Conservation (phyloP, 192 early-diverging fungal genomes). For the Backusella liffmaniae region DNA sequence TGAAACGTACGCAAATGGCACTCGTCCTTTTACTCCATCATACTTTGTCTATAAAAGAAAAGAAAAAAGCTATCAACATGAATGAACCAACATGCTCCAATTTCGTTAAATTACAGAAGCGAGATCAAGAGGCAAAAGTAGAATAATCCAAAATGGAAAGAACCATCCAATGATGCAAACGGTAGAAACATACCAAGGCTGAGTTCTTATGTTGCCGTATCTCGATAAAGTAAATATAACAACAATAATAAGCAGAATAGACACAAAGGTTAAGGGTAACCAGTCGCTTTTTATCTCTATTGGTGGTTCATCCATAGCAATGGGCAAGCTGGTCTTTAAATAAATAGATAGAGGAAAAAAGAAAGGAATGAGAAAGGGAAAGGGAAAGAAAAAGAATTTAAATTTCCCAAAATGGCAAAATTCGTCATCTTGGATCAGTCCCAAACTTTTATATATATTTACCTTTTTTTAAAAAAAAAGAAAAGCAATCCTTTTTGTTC, state of each 20-base stretch:
- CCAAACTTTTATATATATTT: not conserved
- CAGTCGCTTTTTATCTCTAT: conserved; percentile 17
- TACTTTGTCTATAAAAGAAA: conserved; percentile 59
- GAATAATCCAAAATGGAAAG: conserved; percentile 87
- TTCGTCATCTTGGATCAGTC: not conserved
- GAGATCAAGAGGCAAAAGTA: conserved; percentile 89
- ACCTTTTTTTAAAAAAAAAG: not conserved
- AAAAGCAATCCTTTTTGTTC: not conserved
- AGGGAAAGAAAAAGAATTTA: not conserved
- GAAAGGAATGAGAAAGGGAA: conserved; percentile 14
- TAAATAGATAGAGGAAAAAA: not conserved
- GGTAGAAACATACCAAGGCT: conserved; percentile 83
- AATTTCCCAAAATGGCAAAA: not conserved
- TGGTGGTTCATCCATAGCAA: conserved; percentile 1
- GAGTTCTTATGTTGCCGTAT: conserved; percentile 73
- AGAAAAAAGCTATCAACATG: not conserved
- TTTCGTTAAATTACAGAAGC: conserved; percentile 54
- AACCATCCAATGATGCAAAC: conserved; percentile 80
- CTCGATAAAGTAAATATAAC: conserved; percentile 65
- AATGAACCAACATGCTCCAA: not conserved
- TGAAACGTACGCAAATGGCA: conserved; percentile 76
- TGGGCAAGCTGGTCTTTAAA: not conserved
- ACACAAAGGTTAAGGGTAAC: conserved; percentile 44
- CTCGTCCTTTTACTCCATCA: conserved; percentile 60
- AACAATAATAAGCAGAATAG: conserved; percentile 52